Evolutionary conservation across 1,284 basidiomycete genomes (phyloP), one percentile per base, ranked within the genome.

Genomic region (Waitea zeae): DNA sequence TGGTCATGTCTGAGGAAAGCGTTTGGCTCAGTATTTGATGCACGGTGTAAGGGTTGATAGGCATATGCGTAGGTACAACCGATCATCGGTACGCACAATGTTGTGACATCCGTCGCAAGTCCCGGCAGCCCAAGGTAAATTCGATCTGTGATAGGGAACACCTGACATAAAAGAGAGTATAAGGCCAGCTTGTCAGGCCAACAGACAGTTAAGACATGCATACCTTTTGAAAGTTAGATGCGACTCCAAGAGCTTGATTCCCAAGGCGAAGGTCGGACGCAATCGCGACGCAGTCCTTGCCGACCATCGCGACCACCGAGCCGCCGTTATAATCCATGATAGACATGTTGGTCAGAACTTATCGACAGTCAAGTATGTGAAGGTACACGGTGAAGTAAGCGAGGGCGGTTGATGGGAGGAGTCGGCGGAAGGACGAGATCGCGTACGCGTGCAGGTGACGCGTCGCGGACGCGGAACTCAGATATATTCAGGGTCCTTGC

Each of bases 231-330:
- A 93, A 96, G 61, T 96, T 84, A 42, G 78, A 76, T 4, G 92
- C 81, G 34, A 98, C 75, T 29, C 86, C 81, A 47, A 95, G 58
- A 9, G 84, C 75, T 53, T 93, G 84, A 47, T 84, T 84, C 41
- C 95, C 95, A 40, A 98, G 62, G 42, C 95, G 75, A 46, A 96
- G 56, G 61, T 99, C 95, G 36, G 80, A 89, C 20, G 95, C 95
- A 58, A 99, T 98, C 38, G 93, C 95, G 39, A 99, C 95, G 56
- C 95, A 99, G 50, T 92, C 86, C 63, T 97, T 97, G 43, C 95
- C 95, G 41, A 82, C 81, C 90, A 98, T 98, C 60, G 95, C 95
- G 58, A 99, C 73, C 48, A 95, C 88, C 58, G 89, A 95, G 59
- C 95, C 95, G 61, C 88, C 88, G 65, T 92, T 92, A 45, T 76